These are phyloP conservation scores for Diddensiella santjacobensis DNA, from an alignment of 805 yeast species.

Conservation along the genomic window DNA sequence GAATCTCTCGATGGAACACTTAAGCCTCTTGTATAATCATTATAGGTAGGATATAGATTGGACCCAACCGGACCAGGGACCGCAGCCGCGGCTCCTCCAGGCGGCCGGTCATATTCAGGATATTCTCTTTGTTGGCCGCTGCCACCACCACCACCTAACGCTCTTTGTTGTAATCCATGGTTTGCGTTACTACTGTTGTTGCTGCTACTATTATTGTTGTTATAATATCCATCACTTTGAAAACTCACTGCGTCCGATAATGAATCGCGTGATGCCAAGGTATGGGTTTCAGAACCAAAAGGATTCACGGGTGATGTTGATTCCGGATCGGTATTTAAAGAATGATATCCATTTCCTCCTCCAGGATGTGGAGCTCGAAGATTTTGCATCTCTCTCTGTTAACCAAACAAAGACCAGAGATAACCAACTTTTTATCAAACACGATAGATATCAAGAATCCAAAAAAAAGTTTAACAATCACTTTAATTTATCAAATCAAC, in stretches of 20 bases:
- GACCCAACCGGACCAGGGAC: slow-evolving; percentile 4
- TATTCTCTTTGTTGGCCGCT: not conserved
- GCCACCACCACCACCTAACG: slow-evolving; percentile 6
- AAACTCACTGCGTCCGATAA: slow-evolving; percentile 13
- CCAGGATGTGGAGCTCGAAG: slow-evolving; percentile 21
- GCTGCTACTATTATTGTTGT: slow-evolving; percentile 5
- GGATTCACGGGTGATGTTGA: slow-evolving; percentile 26
- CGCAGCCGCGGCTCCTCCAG: slow-evolving; percentile 5
- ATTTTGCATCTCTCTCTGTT: slow-evolving; percentile 19
- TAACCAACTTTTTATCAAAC: too few species aligned
- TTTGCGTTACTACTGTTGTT: not conserved
- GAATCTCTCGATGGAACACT: slow-evolving; percentile 23
- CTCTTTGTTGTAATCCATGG: not conserved
- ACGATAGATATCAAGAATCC: not conserved
- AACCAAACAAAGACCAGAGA: too few species aligned
- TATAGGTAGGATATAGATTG: slow-evolving; percentile 1
- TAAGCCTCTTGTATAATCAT: slow-evolving; percentile 4
- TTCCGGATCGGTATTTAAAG: slow-evolving; percentile 14
- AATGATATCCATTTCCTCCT: slow-evolving; percentile 21
- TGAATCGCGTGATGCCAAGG: slow-evolving; percentile 23
- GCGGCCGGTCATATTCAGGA: slow-evolving; percentile 5
- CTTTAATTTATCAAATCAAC: too few species aligned
- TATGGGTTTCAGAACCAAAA: slow-evolving; percentile 28
- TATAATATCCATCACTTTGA: slow-evolving; percentile 12
- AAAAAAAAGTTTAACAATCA: not conserved